These are phyloP conservation scores for Sequoia sempervirens DNA, from an alignment of 75 land plant genomes.

Conservation along the genomic window DNA sequence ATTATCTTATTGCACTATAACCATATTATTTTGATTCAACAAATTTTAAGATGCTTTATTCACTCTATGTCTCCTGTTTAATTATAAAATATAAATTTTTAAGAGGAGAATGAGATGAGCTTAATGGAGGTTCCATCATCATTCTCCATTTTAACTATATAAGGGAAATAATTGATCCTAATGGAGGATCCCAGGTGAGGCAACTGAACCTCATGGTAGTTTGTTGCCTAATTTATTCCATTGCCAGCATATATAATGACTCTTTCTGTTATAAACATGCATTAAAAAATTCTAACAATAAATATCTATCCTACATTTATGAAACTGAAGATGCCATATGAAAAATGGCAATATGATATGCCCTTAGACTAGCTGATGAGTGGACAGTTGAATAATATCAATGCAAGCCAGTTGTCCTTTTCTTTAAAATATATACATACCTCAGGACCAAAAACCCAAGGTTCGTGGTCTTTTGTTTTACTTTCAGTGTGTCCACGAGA, in stretches of 20 bases:
- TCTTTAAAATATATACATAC: conserved; percentile 23
- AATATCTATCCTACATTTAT: neutral
- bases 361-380: neutral
- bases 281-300: neutral
- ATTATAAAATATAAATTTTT: neutral
- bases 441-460: conserved; percentile 99
- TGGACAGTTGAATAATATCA: neutral
- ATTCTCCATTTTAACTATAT: neutral
- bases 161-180: neutral
- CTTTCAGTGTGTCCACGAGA: conserved; percentile 87
- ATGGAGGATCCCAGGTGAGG: neutral
- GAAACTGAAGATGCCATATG: neutral
- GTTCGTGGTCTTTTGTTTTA: conserved; percentile 81
- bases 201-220: neutral
- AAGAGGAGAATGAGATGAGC: neutral
- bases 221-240: neutral
- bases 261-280: neutral
- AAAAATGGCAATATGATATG: neutral
- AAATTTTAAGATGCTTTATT: neutral
- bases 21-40: neutral
- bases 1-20: neutral
- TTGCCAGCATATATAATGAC: neutral
- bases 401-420: neutral
- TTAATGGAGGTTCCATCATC: neutral
- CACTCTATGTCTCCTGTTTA: neutral